A percentile compares a stretch with the other conserved stretches of the same genome.
Evolutionary conservation across 2,329 filamentous ascomycete genomes (phyloP).

Genomic region (Phyllosticta paracitricarpa): DNA sequence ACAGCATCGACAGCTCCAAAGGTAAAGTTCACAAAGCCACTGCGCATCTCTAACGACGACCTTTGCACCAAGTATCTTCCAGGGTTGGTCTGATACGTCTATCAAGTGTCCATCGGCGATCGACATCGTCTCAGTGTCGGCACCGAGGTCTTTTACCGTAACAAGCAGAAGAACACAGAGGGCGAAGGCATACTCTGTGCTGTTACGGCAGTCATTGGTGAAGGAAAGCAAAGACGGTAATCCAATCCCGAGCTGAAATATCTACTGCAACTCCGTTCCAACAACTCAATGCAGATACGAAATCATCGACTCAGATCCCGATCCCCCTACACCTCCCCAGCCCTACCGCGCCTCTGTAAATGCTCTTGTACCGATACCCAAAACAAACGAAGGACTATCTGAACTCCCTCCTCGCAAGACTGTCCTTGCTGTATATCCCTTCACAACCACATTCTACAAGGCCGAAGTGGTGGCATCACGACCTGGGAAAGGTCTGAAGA

Average conservation of each 20-base stretch:
- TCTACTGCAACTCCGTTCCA: no score
- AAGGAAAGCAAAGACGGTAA: slow-evolving; percentile 40
- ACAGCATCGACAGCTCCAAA: slow-evolving; percentile 33
- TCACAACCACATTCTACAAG: slow-evolving; percentile 45
- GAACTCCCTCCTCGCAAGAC: slow-evolving; percentile 32
- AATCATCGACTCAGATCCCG: slow-evolving; percentile 41
- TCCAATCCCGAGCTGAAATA: background rate
- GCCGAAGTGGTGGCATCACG: slow-evolving; percentile 38
- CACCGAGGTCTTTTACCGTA: slow-evolving; percentile 42
- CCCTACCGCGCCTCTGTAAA: slow-evolving; percentile 38
- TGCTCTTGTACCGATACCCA: slow-evolving; percentile 34
- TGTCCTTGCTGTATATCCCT: slow-evolving; percentile 42
- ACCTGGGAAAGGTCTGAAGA: slow-evolving; percentile 26
- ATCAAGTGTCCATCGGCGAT: slow-evolving; percentile 9
- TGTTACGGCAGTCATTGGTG: slow-evolving; percentile 42
- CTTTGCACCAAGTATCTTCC: slow-evolving; percentile 10
- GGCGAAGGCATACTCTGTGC: slow-evolving; percentile 43
- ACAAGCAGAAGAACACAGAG: slow-evolving; percentile 32
- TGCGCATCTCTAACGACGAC: slow-evolving; percentile 2
- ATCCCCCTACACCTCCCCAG: slow-evolving; percentile 26
- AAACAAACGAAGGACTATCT: slow-evolving; percentile 30
- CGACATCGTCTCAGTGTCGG: slow-evolving; percentile 26
- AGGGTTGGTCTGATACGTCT: slow-evolving; percentile 11
- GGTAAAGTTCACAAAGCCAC: slow-evolving; percentile 21
- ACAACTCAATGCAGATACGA: slow-evolving; percentile 28